Base-by-base conservation (phyloP, 768 basidiomycete species). In the Boletellus ananas region DNA sequence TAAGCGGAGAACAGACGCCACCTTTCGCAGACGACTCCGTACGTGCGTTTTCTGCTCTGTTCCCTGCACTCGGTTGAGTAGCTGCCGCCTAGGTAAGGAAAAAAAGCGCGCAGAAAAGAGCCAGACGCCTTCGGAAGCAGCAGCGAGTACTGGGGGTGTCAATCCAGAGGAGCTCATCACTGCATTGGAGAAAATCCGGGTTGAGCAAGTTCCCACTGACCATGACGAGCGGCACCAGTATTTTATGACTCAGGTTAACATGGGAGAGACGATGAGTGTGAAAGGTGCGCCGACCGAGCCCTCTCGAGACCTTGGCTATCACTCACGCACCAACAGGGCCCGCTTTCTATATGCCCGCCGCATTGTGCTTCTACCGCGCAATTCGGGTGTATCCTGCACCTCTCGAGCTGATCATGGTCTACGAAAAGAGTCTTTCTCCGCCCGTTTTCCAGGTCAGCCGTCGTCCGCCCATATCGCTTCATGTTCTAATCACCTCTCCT, bases 371-470 rank as follows among this genome's bases (percentile, higher is more conserved):
- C 80, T 99, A 85, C 79, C 81, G 92, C 43, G 94, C 93, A 1
- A 83, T 98, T 51, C 79, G 87, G 47, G 93, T 96, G 33, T 99
- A 99, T 72, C 96, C 96, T 43, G 83, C 89, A 27, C 92, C 94
- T 1, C 83, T 92, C 29, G 96, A 98, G 69, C 81, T 98, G 58
- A 87, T 99, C 60, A 82, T 87, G 68, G 94, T 98, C 54, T 95
- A 96, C 63, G 85, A 97, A 72, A 87, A 88, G 71, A 94, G 92
- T 31, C 83, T 95, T 27, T 88, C 91, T 3, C 78, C 80, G 23
- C 77, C 83, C 34, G 74, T 93, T 43, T 91, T 92, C 73, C 87
- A 90, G 73, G 86, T 85, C 48, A 29, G 72, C 68, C 10, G 12
- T 21, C 27, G 14, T 21, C 14, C 45, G 6, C 34, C 12, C 8